phyloP scores from a whole-genome alignment of 306 rosid species.

The Inga leiocalycina region DNA sequence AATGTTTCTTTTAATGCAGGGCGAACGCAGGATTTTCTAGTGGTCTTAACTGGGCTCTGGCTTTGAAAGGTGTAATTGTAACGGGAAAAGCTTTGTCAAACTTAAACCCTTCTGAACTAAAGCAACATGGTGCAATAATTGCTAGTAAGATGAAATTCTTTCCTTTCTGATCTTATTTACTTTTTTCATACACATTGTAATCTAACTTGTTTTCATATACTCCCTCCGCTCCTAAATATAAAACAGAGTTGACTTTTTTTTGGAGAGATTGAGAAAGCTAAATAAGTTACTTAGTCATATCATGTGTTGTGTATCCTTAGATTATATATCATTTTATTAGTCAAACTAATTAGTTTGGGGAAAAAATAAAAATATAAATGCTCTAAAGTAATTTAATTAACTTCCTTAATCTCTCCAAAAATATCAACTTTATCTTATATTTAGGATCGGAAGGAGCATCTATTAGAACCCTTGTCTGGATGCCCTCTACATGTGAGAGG shows the following conservation, averaged over 20 bases:
- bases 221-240: too few relatives aligned
- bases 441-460: neutral
- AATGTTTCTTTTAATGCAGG: slow-evolving; percentile 10
- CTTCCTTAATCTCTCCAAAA: too few relatives aligned
- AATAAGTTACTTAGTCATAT: too few relatives aligned
- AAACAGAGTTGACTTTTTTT: too few relatives aligned
- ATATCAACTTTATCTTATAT: too few relatives aligned
- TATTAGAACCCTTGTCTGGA: slow-evolving; percentile 43
- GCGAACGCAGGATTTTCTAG: slow-evolving; percentile 18
- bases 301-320: too few relatives aligned
- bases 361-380: too few relatives aligned
- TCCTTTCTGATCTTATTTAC: neutral
- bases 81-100: slow-evolving; percentile 43
- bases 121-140: slow-evolving; percentile 43
- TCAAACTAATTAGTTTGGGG: too few relatives aligned
- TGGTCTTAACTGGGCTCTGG: slow-evolving; percentile 48
- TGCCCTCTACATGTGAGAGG: slow-evolving; percentile 52
- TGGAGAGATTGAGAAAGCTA: too few relatives aligned
- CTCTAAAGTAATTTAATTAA: too few relatives aligned
- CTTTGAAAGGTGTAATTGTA: slow-evolving; percentile 48
- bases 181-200: neutral
- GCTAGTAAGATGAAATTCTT: slow-evolving; percentile 23
- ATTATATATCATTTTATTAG: too few relatives aligned
- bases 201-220: neutral
- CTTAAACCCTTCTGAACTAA: slow-evolving; percentile 40